Evolutionary conservation across 768 basidiomycete genomes (phyloP).

Genomic region (Heimioporus sp.): DNA sequence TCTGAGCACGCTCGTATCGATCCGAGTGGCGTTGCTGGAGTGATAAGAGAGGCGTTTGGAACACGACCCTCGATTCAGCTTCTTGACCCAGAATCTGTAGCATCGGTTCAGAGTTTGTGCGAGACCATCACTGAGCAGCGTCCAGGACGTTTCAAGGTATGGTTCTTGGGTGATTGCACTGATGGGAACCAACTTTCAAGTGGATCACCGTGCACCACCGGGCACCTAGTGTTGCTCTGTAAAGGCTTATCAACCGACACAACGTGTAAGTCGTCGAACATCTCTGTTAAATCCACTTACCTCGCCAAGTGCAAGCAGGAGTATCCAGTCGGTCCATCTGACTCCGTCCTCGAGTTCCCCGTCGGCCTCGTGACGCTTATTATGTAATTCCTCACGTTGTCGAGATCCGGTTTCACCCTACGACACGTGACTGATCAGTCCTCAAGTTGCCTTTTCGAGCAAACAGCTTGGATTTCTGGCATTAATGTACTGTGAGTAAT

Average conservation of each 20-base stretch:
- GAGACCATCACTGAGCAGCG: conserved; percentile 9
- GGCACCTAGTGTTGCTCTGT: too few species aligned
- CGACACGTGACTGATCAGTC: conserved; percentile 25
- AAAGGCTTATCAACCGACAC: too few species aligned
- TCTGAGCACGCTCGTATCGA: conserved; percentile 19
- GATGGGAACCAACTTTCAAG: too few species aligned
- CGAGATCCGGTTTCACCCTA: conserved; percentile 1
- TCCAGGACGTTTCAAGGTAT: conserved; percentile 13
- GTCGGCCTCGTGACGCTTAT: conserved; percentile 9
- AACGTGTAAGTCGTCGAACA: too few species aligned
- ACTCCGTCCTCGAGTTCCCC: conserved; percentile 8
- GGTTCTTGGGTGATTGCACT: neutral
- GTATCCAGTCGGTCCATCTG: neutral
- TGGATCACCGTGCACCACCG: too few species aligned
- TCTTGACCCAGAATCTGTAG: conserved; percentile 19
- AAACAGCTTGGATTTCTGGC: conserved; percentile 19
- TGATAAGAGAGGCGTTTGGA: conserved; percentile 19
- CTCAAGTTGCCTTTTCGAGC: conserved; percentile 23
- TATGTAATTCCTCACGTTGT: conserved; percentile 6
- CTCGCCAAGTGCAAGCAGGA: too few species aligned
- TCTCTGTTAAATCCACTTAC: too few species aligned
- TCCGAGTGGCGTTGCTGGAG: conserved; percentile 16
- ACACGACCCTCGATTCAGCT: conserved; percentile 1
- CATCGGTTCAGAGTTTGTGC: conserved; percentile 4
- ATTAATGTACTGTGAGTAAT: neutral